phyloP scores from a whole-genome alignment of 164 flowering plant genomes.

The Chimonanthus salicifolius region DNA sequence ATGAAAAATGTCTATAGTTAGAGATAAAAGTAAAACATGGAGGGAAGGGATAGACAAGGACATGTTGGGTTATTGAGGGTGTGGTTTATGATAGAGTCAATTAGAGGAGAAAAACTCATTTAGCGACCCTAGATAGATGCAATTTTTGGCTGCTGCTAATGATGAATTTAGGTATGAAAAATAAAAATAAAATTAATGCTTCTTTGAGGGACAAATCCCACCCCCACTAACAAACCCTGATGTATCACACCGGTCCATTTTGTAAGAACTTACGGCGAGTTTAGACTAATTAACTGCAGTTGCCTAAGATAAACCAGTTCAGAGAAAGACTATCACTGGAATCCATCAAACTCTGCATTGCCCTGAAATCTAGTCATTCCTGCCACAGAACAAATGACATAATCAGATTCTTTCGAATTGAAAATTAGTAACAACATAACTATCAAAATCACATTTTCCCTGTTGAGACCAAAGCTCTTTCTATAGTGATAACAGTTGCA shows the following conservation, averaged over 20 bases:
- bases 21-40: too few species aligned
- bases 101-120: too few species aligned
- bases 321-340: not conserved
- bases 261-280: slow-evolving; percentile 9
- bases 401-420: not conserved
- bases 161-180: slow-evolving; percentile 8
- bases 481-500: too few species aligned
- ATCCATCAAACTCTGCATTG: slow-evolving; percentile 6
- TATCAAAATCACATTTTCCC: not conserved
- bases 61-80: too few species aligned
- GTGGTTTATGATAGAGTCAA: too few species aligned
- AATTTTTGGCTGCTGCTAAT: too few species aligned
- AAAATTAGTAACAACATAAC: not conserved
- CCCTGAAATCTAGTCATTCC: slow-evolving; percentile 21
- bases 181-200: slow-evolving; percentile 39
- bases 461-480: too few species aligned
- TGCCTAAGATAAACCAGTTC: not conserved
- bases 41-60: too few species aligned
- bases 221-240: slow-evolving; percentile 99
- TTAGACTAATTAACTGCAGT: slow-evolving; percentile 20
- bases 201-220: slow-evolving; percentile 28
- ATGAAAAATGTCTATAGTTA: too few species aligned
- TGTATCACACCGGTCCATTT: slow-evolving; percentile 91
- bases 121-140: too few species aligned
- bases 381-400: slow-evolving; percentile 16